Evolutionary conservation across 495 filamentous ascomycete species (phyloP).

Genomic region (Talaromyces proteolyticus): DNA sequence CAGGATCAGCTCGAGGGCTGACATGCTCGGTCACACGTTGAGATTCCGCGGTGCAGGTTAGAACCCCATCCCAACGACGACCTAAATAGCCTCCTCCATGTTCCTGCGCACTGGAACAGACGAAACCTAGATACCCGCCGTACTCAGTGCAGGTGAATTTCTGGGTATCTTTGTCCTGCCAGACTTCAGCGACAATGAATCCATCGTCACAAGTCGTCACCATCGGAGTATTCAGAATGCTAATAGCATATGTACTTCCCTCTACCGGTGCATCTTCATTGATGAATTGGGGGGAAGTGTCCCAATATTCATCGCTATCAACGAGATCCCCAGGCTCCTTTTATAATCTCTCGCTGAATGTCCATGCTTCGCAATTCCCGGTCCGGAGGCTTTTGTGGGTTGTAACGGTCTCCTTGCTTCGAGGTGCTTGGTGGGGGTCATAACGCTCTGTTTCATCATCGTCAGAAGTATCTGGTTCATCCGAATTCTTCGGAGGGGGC

Average conservation of each 20-base stretch:
- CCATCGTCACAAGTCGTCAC: not conserved
- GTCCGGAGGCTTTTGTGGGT: not conserved
- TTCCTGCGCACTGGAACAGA: not conserved
- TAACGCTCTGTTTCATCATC: not conserved
- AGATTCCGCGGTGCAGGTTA: not conserved
- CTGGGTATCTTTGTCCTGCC: not conserved
- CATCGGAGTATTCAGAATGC: not conserved
- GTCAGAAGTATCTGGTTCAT: not conserved
- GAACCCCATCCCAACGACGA: not conserved
- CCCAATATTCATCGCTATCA: not conserved
- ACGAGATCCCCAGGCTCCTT: not conserved
- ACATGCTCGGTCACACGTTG: not conserved
- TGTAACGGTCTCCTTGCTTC: not conserved
- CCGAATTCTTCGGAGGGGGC: not conserved
- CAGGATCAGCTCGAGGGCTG: not conserved
- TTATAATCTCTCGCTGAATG: not conserved
- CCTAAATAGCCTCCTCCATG: not conserved
- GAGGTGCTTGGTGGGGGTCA: not conserved
- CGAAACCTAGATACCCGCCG: not conserved
- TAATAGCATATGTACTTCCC: not conserved
- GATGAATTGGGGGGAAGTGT: not conserved
- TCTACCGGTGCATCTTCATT: not conserved
- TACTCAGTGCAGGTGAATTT: not conserved
- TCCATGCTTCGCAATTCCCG: not conserved
- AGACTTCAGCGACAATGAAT: not conserved